A percentile compares a stretch with the other conserved stretches of the same genome.
Conservation (phyloP, 2,329 filamentous ascomycete genomes). For the Pyrenochaeta sp. region DNA sequence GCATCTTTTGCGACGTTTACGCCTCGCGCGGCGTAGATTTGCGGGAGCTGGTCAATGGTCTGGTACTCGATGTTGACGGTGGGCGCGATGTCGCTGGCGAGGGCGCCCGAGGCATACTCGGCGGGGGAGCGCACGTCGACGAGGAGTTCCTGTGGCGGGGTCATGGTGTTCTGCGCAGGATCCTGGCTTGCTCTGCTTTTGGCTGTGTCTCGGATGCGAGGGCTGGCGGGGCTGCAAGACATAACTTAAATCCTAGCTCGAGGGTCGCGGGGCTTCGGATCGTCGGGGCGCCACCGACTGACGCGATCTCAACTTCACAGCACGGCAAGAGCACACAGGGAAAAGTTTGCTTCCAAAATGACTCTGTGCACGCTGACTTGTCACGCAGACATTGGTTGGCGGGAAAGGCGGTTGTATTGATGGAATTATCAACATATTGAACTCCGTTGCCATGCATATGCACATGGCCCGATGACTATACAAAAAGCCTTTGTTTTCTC, state of each 20-base stretch:
- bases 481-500: conserved; percentile 20
- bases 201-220: no score
- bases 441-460: conserved; percentile 11
- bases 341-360: no score
- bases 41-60: conserved; percentile 36
- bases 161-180: no score
- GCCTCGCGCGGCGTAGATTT: conserved; percentile 25
- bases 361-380: no score
- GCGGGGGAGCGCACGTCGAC: conserved; percentile 48
- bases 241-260: no score
- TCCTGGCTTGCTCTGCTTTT: no score
- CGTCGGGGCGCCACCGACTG: no score
- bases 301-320: no score
- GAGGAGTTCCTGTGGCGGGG: conserved; percentile 26
- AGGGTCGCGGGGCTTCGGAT: no score
- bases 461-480: conserved; percentile 17
- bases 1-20: conserved; percentile 32
- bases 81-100: conserved; percentile 29
- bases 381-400: background rate
- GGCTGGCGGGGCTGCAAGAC: no score
- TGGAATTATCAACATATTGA: conserved; percentile 7
- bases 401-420: conserved; percentile 15
- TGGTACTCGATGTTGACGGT: conserved; percentile 50
- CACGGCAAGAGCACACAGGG: no score
- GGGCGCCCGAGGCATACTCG: conserved; percentile 44